Evolutionary conservation across 805 yeast genomes (phyloP).

Genomic region (Candida dajiaensis): DNA sequence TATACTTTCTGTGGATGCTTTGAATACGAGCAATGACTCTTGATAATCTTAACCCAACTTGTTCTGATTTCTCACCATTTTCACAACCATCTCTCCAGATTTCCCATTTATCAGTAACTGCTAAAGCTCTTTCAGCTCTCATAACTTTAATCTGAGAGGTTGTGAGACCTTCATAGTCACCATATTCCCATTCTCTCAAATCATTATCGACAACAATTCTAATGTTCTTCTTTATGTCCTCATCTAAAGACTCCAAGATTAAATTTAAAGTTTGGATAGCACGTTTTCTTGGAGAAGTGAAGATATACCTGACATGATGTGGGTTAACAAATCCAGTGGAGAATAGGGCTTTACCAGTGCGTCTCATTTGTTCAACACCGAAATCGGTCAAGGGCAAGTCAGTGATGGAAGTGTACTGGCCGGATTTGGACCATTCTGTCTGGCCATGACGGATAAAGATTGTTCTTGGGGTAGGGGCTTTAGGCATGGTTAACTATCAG

Average conservation of each 20-base stretch:
- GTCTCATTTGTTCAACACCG: conserved; percentile 71
- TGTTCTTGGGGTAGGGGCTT: conserved; percentile 52
- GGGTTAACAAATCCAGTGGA: conserved; percentile 65
- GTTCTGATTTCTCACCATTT: conserved; percentile 67
- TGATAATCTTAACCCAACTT: conserved; percentile 71
- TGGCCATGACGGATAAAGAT: conserved; percentile 80
- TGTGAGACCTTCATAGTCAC: conserved; percentile 84
- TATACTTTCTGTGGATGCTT: conserved; percentile 48
- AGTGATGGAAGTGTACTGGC: conserved; percentile 85
- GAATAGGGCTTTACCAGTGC: conserved; percentile 67
- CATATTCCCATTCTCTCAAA: conserved; percentile 93
- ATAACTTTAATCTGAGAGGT: conserved; percentile 60
- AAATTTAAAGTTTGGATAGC: conserved; percentile 72
- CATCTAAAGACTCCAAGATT: conserved; percentile 45
- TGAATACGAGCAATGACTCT: conserved; percentile 59
- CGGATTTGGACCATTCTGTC: conserved; percentile 93
- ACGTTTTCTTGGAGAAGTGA: conserved; percentile 76
- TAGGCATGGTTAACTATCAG: background rate
- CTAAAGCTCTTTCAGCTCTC: conserved; percentile 56
- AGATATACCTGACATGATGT: conserved; percentile 50
- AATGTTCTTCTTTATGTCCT: conserved; percentile 35
- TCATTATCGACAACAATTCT: conserved; percentile 54
- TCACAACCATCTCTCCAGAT: conserved; percentile 95
- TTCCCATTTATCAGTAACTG: conserved; percentile 50
- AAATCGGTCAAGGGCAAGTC: conserved; percentile 73